phyloP scores from a whole-genome alignment of 495 filamentous ascomycete species.

The Trichoderma gamsii region DNA sequence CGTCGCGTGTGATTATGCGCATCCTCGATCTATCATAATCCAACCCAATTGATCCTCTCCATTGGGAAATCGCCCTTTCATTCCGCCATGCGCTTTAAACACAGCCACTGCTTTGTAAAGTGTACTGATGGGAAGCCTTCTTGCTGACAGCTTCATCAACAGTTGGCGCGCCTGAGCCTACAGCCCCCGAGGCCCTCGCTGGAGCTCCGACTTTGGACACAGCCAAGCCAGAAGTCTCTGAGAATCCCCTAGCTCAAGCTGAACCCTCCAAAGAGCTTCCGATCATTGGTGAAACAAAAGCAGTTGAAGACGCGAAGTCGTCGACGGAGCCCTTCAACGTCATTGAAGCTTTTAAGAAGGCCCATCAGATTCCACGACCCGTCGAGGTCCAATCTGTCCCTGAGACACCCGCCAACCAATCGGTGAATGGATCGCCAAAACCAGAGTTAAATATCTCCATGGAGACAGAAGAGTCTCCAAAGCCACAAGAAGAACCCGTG shows the following conservation, averaged over 20 bases:
- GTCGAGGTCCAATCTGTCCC: conserved; percentile 15
- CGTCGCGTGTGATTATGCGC: neutral
- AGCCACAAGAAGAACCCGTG: neutral
- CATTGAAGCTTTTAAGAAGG: neutral
- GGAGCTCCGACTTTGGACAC: conserved; percentile 14
- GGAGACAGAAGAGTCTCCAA: neutral
- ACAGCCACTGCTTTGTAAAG: neutral
- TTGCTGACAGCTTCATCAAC: conserved; percentile 11
- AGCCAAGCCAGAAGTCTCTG: conserved; percentile 16
- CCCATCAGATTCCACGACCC: neutral
- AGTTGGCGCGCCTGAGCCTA: neutral
- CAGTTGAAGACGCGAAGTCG: conserved; percentile 12
- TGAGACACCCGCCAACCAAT: conserved; percentile 6
- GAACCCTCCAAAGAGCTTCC: conserved; percentile 16
- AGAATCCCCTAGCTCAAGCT: conserved; percentile 11
- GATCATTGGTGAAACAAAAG: neutral
- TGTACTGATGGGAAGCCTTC: neutral
- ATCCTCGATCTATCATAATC: too few relatives aligned
- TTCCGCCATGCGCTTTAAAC: neutral
- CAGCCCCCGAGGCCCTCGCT: conserved; percentile 11
- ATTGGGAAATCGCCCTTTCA: neutral
- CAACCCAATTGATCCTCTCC: neutral
- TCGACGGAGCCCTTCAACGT: neutral
- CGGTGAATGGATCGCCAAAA: conserved; percentile 5
- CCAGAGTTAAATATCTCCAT: neutral